A percentile compares a stretch with the other conserved stretches of the same genome.
Evolutionary conservation across 2,329 filamentous ascomycete species (phyloP).

Genomic region (Colletotrichum sp.): DNA sequence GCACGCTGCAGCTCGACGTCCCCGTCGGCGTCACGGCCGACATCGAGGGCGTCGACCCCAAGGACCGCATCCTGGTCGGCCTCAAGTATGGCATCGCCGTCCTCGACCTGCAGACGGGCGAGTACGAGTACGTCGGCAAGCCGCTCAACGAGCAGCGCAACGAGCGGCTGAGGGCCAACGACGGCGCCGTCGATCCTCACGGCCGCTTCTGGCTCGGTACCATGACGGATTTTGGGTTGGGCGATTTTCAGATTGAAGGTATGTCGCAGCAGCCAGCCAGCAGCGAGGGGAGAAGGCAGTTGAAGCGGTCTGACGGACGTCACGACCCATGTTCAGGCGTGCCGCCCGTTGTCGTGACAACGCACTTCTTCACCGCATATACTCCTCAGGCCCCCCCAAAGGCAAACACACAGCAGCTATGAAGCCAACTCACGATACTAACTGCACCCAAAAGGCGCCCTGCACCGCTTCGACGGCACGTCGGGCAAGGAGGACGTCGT

Average conservation of each 20-base stretch:
- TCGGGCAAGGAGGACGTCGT: constrained; percentile 65
- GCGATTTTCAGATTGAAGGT: constrained; percentile 67
- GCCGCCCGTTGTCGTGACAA: neutral
- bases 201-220: constrained; percentile 86
- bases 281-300: neutral
- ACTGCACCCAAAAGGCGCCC: constrained; percentile 59
- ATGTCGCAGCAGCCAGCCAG: constrained; percentile 27
- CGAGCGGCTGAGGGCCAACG: constrained; percentile 73
- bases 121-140: constrained; percentile 57
- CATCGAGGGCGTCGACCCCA: constrained; percentile 69
- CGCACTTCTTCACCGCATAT: neutral
- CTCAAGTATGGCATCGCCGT: constrained; percentile 85
- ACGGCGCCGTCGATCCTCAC: constrained; percentile 79
- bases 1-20: constrained; percentile 63
- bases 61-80: constrained; percentile 74
- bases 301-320: neutral
- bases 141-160: constrained; percentile 53
- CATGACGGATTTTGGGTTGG: constrained; percentile 77
- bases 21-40: constrained; percentile 76
- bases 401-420: neutral
- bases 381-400: neutral
- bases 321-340: neutral
- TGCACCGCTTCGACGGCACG: constrained; percentile 74
- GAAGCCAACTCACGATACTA: neutral
- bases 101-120: constrained; percentile 66